Evolutionary conservation across 345 rosid species (phyloP).

Genomic region (Camelina hispida): DNA sequence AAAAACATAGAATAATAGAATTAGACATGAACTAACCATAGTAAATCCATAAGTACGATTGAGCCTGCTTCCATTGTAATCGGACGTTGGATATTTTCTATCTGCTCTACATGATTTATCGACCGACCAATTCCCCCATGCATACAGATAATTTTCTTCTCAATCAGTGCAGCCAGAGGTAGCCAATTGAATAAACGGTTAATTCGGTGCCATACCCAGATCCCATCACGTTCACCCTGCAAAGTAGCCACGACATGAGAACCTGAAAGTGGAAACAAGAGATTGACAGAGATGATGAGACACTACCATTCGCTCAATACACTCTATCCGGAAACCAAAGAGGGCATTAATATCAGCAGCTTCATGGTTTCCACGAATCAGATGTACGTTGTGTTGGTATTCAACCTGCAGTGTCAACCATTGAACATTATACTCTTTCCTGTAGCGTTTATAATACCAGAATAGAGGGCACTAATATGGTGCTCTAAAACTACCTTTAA

Average conservation of each 20-base stretch:
- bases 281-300: constrained; percentile 25
- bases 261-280: constrained; percentile 33
- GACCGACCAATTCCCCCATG: constrained; percentile 99
- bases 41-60: constrained; percentile 93
- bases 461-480: neutral
- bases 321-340: constrained; percentile 96
- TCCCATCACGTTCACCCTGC: constrained; percentile 99
- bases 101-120: constrained; percentile 95
- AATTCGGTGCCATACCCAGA: constrained; percentile 98
- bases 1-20: constrained; percentile 27
- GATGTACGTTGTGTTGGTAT: constrained; percentile 82
- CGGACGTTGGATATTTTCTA: constrained; percentile 94
- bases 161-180: constrained; percentile 93
- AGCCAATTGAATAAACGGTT: constrained; percentile 98
- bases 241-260: constrained; percentile 40
- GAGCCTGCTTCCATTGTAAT: constrained; percentile 97
- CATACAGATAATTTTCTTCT: constrained; percentile 98
- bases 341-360: constrained; percentile 99
- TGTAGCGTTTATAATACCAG: constrained; percentile 5
- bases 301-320: constrained; percentile 97
- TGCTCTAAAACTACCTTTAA: constrained; percentile 67
- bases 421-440: constrained; percentile 26
- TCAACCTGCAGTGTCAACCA: constrained; percentile 69
- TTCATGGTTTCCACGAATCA: constrained; percentile 99
- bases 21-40: constrained; percentile 66